Percentiles rank a stretch among this genome's conserved stretches.
Evolutionary conservation across 2,329 filamentous ascomycete species (phyloP).

Genomic region (Aspergillus arachidicola): DNA sequence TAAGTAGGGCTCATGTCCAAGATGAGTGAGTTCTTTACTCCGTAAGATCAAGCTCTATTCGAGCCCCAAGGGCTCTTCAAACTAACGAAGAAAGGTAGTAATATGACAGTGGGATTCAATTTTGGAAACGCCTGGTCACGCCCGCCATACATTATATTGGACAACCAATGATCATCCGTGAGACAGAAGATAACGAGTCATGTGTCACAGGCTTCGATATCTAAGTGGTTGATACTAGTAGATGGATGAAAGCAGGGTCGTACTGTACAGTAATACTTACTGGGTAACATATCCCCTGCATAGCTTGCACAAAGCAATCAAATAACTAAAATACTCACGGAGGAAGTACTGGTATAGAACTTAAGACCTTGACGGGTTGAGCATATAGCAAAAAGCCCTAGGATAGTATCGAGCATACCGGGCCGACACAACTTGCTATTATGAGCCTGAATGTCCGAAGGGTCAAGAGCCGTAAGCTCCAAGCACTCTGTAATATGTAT

Average conservation of each 20-base stretch:
- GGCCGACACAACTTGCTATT: background rate
- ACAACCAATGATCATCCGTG: background rate
- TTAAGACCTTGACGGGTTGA: background rate
- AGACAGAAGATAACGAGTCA: no score
- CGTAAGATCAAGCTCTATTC: background rate
- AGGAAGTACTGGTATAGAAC: no score
- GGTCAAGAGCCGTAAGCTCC: background rate
- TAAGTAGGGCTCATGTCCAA: background rate
- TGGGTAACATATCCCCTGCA: no score
- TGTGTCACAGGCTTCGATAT: no score
- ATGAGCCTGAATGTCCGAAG: background rate
- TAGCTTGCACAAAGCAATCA: no score
- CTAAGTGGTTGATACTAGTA: no score
- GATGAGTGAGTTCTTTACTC: background rate
- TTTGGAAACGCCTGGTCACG: background rate
- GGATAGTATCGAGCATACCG: background rate
- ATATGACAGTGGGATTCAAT: background rate
- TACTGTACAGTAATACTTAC: no score
- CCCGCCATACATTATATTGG: background rate
- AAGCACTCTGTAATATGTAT: conserved; percentile 4
- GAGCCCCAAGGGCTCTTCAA: no score
- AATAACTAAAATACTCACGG: no score
- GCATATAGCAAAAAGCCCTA: background rate
- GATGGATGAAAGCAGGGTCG: no score
- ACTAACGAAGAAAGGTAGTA: no score